phyloP scores from a whole-genome alignment of 148 eudicot genomes.

The Hydrangea macrophylla region DNA sequence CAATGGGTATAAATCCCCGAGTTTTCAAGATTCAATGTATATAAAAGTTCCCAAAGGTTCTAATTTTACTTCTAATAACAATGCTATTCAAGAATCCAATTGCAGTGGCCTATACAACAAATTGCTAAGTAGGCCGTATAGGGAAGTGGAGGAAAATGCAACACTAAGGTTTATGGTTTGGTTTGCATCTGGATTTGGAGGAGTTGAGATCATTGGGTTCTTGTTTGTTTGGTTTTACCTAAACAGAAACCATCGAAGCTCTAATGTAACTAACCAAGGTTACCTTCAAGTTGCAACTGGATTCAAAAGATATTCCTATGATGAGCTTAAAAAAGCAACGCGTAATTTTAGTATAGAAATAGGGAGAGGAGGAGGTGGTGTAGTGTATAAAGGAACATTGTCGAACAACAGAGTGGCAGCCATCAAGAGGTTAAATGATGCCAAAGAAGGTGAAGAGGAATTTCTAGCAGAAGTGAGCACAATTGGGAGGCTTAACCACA shows the following conservation, averaged over 20 bases:
- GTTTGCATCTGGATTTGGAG: constrained; percentile 27
- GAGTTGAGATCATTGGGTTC: constrained; percentile 14
- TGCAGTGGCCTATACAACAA: constrained; percentile 5
- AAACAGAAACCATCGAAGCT: neutral
- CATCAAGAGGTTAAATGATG: constrained; percentile 19
- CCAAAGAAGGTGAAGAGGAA: constrained; percentile 25
- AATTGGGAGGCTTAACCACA: constrained; percentile 25
- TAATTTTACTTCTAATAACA: neutral
- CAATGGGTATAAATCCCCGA: constrained; percentile 24
- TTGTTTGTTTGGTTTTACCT: constrained; percentile 9
- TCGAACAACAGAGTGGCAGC: constrained; percentile 21
- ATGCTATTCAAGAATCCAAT: neutral
- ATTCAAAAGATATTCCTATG: constrained; percentile 33
- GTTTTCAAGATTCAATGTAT: constrained; percentile 6
- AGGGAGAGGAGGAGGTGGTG: constrained; percentile 32
- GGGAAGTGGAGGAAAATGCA: neutral
- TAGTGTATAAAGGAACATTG: constrained; percentile 16
- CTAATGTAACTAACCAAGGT: neutral
- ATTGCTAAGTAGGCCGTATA: constrained; percentile 6
- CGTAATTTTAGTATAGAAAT: constrained; percentile 21
- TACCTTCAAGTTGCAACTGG: constrained; percentile 21
- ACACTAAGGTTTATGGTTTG: constrained; percentile 15
- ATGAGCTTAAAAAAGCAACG: constrained; percentile 32
- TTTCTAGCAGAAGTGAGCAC: constrained; percentile 20
- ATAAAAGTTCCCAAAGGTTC: constrained; percentile 22